A percentile compares a stretch with the other conserved stretches of the same genome.
Evolutionary conservation across 306 rosid genomes (phyloP).

Genomic region (Cucumis hystrix): DNA sequence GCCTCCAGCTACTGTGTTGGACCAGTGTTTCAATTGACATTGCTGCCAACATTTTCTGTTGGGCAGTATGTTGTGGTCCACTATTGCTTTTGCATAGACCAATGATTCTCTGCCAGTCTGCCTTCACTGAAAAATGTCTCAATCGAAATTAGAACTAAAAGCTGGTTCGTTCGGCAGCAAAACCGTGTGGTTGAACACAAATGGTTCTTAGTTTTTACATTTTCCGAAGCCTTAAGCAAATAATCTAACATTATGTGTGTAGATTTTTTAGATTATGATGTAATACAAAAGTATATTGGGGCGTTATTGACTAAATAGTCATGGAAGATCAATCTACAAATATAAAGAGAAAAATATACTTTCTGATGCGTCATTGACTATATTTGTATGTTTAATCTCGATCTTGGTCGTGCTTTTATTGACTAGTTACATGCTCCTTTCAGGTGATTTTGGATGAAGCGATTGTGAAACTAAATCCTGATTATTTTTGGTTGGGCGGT

Average conservation of each 20-base stretch:
- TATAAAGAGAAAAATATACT: neutral
- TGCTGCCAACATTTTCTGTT: slow-evolving; percentile 10
- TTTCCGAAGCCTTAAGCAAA: neutral
- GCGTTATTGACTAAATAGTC: neutral
- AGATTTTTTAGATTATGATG: neutral
- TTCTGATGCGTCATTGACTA: neutral
- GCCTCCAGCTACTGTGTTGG: slow-evolving; percentile 27
- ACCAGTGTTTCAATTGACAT: slow-evolving; percentile 26
- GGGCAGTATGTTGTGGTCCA: slow-evolving; percentile 17
- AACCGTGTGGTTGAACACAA: slow-evolving; percentile 6
- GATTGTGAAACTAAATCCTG: slow-evolving; percentile 67
- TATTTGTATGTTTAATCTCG: neutral
- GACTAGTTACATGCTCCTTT: neutral
- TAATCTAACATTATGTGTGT: neutral
- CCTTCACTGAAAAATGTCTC: neutral
- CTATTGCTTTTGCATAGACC: slow-evolving; percentile 14
- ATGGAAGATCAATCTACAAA: neutral
- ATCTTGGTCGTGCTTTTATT: neutral
- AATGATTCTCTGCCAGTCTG: slow-evolving; percentile 20
- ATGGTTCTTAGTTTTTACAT: neutral
- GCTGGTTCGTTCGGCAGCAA: neutral
- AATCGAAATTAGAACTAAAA: neutral
- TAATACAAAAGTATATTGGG: neutral
- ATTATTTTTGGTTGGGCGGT: slow-evolving; percentile 98
- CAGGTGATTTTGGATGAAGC: slow-evolving; percentile 91